Base-by-base conservation (phyloP, 306 rosid genomes). In the Sicyos edulis region DNA sequence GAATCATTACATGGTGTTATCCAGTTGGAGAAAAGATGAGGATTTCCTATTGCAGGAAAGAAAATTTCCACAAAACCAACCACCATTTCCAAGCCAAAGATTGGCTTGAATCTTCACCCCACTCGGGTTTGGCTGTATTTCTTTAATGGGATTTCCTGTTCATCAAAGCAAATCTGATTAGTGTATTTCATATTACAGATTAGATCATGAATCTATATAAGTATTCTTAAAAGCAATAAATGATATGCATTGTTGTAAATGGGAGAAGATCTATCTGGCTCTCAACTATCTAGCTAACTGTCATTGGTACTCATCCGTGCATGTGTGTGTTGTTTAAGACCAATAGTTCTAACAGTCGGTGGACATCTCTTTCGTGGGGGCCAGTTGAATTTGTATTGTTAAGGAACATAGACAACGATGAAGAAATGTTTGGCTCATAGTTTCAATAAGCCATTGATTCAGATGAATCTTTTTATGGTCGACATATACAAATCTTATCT, bases 1-100 rank as follows among this genome's bases (percentile, higher is more conserved):
- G 79, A 84, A 84, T 85, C 78, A 81, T 82, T 83, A 75, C 79
- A 81, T 78, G 83, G 79, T 71, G 84, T 85, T 83, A 86, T 89
- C 91, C 87, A 54, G 70, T 79, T 45, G 75, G 58, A 58, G 70
- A 80, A 78, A 78, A 57, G 82, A 78, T 77, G 81, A 84, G 86
- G 79, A 83, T 79, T 40, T 40, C 45, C 84, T 85, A 24, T 51
- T 50, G 73, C 73, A 21, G 47, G 59, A 32, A 22, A 50, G 12
- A 44, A 68, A 68, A 49, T 57, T 21, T 45, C 42, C 4, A 19
- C 54, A 44, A 17, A 32, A 20, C 54, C 71, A 79, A 78, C 82
- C 78, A 62, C 79, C 69, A 29, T 8, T 78, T 80, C 79, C 84
- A 84, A 37, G 47, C 78, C 74, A 71, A 40, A 56, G 45, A 76